These are phyloP conservation scores for Trypanosoma congolense DNA, from an alignment of 208 protist genomes.

Conservation along the genomic window DNA sequence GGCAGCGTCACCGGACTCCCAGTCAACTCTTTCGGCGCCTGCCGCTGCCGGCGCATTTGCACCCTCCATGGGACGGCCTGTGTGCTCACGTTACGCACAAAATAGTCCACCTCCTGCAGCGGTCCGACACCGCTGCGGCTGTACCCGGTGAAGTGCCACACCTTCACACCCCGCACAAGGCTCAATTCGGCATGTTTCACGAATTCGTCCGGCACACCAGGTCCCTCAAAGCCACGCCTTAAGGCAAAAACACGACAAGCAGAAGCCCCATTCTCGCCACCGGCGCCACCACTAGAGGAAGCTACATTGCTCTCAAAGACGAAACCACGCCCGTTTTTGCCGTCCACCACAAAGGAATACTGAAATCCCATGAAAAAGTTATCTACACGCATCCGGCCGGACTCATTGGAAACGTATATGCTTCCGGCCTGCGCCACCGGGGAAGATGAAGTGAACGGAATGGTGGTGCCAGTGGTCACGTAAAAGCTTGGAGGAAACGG, in stretches of 20 bases:
- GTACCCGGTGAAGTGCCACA: slow-evolving; percentile 33
- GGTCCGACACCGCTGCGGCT: slow-evolving; percentile 33
- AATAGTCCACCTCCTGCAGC: slow-evolving; percentile 43
- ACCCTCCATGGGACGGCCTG: slow-evolving; percentile 36
- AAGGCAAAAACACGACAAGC: slow-evolving; percentile 24
- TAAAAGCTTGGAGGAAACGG: slow-evolving; percentile 30
- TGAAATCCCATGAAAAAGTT: slow-evolving; percentile 30
- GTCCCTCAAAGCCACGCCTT: slow-evolving; percentile 14
- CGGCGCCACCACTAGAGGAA: background rate
- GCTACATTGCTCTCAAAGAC: slow-evolving; percentile 13
- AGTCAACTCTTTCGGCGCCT: slow-evolving; percentile 30
- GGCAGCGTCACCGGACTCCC: slow-evolving; percentile 30
- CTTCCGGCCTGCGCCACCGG: slow-evolving; percentile 27
- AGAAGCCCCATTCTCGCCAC: background rate
- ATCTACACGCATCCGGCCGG: slow-evolving; percentile 27
- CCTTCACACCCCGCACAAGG: slow-evolving; percentile 43
- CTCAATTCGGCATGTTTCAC: slow-evolving; percentile 13
- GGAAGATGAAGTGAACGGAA: slow-evolving; percentile 18
- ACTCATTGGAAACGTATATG: slow-evolving; percentile 23
- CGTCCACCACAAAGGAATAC: slow-evolving; percentile 24
- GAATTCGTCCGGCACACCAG: slow-evolving; percentile 45
- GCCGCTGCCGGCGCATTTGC: slow-evolving; percentile 30
- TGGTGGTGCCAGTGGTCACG: slow-evolving; percentile 30
- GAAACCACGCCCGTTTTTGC: slow-evolving; percentile 12
- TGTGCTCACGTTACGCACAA: slow-evolving; percentile 24